These are phyloP conservation scores for Barnettozyma wickerhamii DNA, from an alignment of 805 yeast genomes.

Conservation along the genomic window DNA sequence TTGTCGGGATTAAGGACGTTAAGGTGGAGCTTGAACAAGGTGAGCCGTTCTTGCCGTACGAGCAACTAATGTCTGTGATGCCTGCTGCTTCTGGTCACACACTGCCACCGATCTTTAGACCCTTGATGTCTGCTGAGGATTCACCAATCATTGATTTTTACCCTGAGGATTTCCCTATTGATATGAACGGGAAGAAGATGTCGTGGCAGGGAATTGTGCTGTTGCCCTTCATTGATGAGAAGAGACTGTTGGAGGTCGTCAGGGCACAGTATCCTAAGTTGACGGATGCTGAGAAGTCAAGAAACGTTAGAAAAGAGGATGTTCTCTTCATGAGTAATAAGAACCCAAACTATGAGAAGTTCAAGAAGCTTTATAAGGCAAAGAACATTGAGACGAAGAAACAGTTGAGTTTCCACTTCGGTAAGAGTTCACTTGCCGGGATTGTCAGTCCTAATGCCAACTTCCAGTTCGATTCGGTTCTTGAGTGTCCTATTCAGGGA, in stretches of 20 bases:
- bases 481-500: constrained; percentile 32
- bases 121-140: constrained; percentile 71
- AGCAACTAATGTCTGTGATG: constrained; percentile 89
- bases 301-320: constrained; percentile 71
- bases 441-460: constrained; percentile 35
- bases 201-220: constrained; percentile 94
- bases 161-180: constrained; percentile 83
- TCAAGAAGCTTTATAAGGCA: constrained; percentile 30
- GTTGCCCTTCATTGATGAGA: constrained; percentile 86
- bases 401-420: constrained; percentile 40
- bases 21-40: constrained; percentile 61
- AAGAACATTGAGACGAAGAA: constrained; percentile 17
- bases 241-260: constrained; percentile 64
- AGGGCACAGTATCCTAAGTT: constrained; percentile 57
- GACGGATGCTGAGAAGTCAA: constrained; percentile 58
- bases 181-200: constrained; percentile 94
- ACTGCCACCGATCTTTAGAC: constrained; percentile 75
- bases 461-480: constrained; percentile 27
- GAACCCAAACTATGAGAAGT: constrained; percentile 42
- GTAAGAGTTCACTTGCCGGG: constrained; percentile 58
- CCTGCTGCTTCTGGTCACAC: constrained; percentile 93
- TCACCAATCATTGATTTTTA: constrained; percentile 84
- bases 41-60: constrained; percentile 83
- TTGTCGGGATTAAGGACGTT: constrained; percentile 46
- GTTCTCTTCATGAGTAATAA: constrained; percentile 62